Evolutionary conservation across 2,329 filamentous ascomycete species (phyloP), one percentile per base, ranked within the genome.

Genomic region (Pseudocercospora macadamiae): DNA sequence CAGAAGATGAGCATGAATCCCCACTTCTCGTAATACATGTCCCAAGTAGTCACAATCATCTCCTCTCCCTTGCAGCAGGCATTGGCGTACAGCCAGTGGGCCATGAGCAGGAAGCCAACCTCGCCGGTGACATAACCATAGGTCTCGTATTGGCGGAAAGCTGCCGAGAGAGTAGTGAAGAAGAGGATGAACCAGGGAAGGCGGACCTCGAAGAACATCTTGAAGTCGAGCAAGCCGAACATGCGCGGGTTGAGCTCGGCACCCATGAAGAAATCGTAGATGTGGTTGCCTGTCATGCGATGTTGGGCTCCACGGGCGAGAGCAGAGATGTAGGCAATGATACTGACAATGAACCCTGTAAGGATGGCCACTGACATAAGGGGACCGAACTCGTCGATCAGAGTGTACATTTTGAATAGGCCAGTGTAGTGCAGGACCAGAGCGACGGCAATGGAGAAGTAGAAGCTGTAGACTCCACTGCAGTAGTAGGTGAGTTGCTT

Each of bases 1-100:
- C 92, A 96, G 85, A 96, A 96, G 75, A 96, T 96, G 66, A 96
- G 85, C 92, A 96, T 96, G 81, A 96, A 96, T 53, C 92, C 92
- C 86, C 90, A 93, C 79, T 96, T 96, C 82, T 96, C 92, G 70
- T 91, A 93, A 81, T 96, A 96, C 89, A 96, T 96, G 71, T 96
- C 92, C 86, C 92, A 96, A 51, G 91, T 95, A 7, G 89, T 89
- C 59, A 91, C 84, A 75, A 96, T 96, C 73, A 91, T 85, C 77
- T 96, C 91, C 77, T 96, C 92, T 48, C 89, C 93, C 80, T 96
- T 96, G 67, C 88, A 86, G 79, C 92, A 96, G 54, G 92, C 91
- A 74, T 96, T 95, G 72, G 91, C 91, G 71, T 96, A 96, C 45
- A 96, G 83, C 77, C 89, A 96, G 77, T 96, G 91, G 0, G 92